Evolutionary conservation across 345 rosid genomes (phyloP).

Genomic region (Clarkia xantiana): DNA sequence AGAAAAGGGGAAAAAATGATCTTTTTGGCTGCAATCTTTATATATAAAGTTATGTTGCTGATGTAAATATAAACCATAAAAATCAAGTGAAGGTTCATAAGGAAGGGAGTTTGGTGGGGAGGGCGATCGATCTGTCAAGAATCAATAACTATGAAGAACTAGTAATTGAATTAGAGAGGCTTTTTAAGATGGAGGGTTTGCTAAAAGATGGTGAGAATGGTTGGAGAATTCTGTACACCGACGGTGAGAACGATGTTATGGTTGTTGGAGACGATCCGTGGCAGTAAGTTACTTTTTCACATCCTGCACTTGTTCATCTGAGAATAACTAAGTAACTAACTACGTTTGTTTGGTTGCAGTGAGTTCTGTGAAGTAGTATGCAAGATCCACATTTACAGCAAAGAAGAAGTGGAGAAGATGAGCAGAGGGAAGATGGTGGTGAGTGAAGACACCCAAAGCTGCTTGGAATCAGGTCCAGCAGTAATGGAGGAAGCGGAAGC

Average conservation of each 20-base stretch:
- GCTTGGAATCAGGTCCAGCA: slow-evolving; percentile 54
- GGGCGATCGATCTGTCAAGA: slow-evolving; percentile 73
- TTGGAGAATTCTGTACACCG: slow-evolving; percentile 78
- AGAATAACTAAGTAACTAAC: too few relatives aligned
- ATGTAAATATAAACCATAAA: not conserved
- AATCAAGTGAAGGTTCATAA: slow-evolving; percentile 59
- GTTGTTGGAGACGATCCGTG: slow-evolving; percentile 92
- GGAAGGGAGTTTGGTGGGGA: slow-evolving; percentile 90
- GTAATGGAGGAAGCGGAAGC: slow-evolving; percentile 30
- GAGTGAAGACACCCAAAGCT: slow-evolving; percentile 75
- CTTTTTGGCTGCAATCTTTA: not conserved
- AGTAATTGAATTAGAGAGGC: slow-evolving; percentile 52
- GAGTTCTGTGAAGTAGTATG: slow-evolving; percentile 72
- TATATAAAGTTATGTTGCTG: not conserved
- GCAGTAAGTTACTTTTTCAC: slow-evolving; percentile 46
- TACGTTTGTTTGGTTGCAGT: slow-evolving; percentile 19
- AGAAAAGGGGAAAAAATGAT: not conserved
- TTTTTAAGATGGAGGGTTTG: slow-evolving; percentile 80
- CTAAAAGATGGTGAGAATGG: slow-evolving; percentile 60
- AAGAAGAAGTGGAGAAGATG: slow-evolving; percentile 84
- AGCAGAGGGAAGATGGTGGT: slow-evolving; percentile 17
- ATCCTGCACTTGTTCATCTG: not conserved
- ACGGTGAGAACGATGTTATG: slow-evolving; percentile 86
- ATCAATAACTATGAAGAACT: slow-evolving; percentile 62
- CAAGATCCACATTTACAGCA: slow-evolving; percentile 73